Base-by-base conservation (phyloP, 129 eudicot species). In the Ambrosia trifida region DNA sequence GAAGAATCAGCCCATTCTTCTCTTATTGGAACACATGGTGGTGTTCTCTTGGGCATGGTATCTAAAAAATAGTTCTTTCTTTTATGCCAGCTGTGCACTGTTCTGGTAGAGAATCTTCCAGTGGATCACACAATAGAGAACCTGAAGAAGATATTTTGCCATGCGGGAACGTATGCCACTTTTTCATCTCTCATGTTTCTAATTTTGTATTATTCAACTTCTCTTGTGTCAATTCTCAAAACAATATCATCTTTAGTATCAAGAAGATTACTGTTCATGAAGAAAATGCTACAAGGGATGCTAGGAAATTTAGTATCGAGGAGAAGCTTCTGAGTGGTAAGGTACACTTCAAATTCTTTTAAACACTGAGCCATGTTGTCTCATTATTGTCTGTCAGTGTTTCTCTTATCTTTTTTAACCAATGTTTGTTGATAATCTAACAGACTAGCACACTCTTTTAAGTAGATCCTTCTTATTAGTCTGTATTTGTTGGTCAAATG, bases 101-200 rank as follows among this genome's bases (percentile, higher is more conserved):
- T 94, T 67, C 66, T 94, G 71, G 97, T 94, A 59, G 99, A 89
- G 79, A 94, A 94, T 86, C 81, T 94, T n/a, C 99, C 99, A 2
- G 87, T 84, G 64, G 96, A 94, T 81, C 97, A 90, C 80, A 82
- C 99, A 31, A 59, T 62, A 47, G 89, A 85, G 80, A 94, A 94
- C 78, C 80, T 94, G 70, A 76, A 68, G 72, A 86, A 79, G 46
- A 79, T 90, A 56, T 90, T 85, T 76, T 83, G 89, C 45, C 66
- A 77, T 70, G 96, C 85, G 50, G 99, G 99, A 83, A 84, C 63
- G 99, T 90, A 83, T 65, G 87, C 62, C 56, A 14, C 68, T 7
- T 73, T 60, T 54, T 24, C 65, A 19, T 64, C n/a, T 51, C 53
- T 52, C 20, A 13, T 31, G 3, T 31, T 59, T 30, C n/a, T 59